These are phyloP conservation scores for Paxillus involutus DNA, from an alignment of 768 basidiomycete genomes.

Conservation along the genomic window DNA sequence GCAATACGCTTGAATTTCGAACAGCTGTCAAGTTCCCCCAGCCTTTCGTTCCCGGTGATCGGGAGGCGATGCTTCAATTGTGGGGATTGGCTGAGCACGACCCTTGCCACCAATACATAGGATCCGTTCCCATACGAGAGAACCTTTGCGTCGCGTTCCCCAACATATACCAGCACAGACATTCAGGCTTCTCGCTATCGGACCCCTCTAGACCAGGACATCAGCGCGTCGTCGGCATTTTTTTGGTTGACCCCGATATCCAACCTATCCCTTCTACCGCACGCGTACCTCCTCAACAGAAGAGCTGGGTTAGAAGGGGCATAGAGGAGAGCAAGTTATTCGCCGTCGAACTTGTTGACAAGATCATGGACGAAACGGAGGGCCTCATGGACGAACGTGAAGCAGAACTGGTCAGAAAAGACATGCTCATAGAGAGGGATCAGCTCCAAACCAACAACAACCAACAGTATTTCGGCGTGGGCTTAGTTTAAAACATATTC, in stretches of 20 bases:
- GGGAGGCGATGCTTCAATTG: slow-evolving; percentile 44
- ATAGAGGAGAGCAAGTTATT: slow-evolving; percentile 22
- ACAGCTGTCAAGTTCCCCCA: slow-evolving; percentile 51
- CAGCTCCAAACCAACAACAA: slow-evolving; percentile 41
- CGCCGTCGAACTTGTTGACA: slow-evolving; percentile 40
- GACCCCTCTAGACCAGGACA: slow-evolving; percentile 44
- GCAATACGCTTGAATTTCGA: slow-evolving; percentile 41
- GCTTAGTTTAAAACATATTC: slow-evolving; percentile 7
- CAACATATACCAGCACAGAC: slow-evolving; percentile 54
- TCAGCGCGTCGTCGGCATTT: slow-evolving; percentile 43
- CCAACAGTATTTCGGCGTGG: slow-evolving; percentile 48
- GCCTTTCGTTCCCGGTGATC: slow-evolving; percentile 37
- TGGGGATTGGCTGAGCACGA: slow-evolving; percentile 51
- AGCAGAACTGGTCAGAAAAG: slow-evolving; percentile 32
- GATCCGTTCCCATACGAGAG: slow-evolving; percentile 34
- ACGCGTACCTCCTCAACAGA: slow-evolving; percentile 50
- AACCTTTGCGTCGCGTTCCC: slow-evolving; percentile 50
- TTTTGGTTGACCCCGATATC: slow-evolving; percentile 50
- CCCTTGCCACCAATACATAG: slow-evolving; percentile 50
- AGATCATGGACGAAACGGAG: slow-evolving; percentile 38
- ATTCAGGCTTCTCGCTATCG: slow-evolving; percentile 38
- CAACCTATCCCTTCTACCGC: slow-evolving; percentile 41
- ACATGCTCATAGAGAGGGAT: slow-evolving; percentile 34
- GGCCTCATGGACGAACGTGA: slow-evolving; percentile 40
- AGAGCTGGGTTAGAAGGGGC: slow-evolving; percentile 41